A percentile compares a stretch with the other conserved stretches of the same genome.
phyloP scores from a whole-genome alignment of 2,329 filamentous ascomycete species.

The Pezicula radicicola region DNA sequence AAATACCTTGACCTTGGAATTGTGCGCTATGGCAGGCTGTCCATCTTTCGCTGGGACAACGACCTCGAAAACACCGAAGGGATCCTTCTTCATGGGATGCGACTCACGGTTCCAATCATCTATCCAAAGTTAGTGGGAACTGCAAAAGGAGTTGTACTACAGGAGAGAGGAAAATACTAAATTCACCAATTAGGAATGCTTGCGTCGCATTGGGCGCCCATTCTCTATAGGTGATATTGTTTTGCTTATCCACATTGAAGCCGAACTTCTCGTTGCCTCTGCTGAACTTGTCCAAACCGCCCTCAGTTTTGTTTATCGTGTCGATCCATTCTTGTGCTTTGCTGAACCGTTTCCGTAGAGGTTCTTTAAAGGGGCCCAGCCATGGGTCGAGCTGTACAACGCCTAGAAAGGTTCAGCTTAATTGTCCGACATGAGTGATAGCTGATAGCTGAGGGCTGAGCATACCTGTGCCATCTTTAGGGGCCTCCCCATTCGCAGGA shows the following conservation, averaged over 20 bases:
- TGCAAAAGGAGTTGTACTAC: constrained; percentile 4
- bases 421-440: not conserved
- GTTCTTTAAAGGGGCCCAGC: constrained; percentile 79
- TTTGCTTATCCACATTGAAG: constrained; percentile 75
- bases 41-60: constrained; percentile 71
- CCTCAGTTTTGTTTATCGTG: constrained; percentile 77
- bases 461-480: constrained; percentile 71
- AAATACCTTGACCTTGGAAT: constrained; percentile 89
- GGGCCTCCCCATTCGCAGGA: constrained; percentile 46
- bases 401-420: constrained; percentile 48
- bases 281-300: constrained; percentile 88
- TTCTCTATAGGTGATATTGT: constrained; percentile 88
- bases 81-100: constrained; percentile 83
- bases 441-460: constrained; percentile 4
- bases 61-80: constrained; percentile 85
- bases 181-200: constrained; percentile 89
- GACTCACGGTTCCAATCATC: constrained; percentile 83
- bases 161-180: constrained; percentile 57
- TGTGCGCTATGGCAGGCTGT: constrained; percentile 78
- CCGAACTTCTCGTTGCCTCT: constrained; percentile 84
- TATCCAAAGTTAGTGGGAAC: constrained; percentile 32
- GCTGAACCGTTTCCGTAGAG: constrained; percentile 71
- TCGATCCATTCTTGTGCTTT: constrained; percentile 86
- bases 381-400: constrained; percentile 86
- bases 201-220: constrained; percentile 90